A percentile compares a stretch with the other conserved stretches of the same genome.
These are phyloP conservation scores for Ilex paraguariensis DNA, from an alignment of 305 asterid species.

Conservation along the genomic window DNA sequence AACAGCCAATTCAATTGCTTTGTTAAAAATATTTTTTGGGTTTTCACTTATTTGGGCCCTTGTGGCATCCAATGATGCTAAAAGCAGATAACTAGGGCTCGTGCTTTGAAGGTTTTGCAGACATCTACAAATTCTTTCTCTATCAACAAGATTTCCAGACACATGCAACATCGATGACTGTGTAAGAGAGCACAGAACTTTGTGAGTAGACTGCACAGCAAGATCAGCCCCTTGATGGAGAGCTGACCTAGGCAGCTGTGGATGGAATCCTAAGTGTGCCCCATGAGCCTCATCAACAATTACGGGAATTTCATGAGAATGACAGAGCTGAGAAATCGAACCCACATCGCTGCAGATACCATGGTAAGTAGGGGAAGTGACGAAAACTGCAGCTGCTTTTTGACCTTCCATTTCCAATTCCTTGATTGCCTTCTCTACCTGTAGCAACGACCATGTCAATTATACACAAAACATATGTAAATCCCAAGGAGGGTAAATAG, in stretches of 20 bases:
- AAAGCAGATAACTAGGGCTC: constrained; percentile 53
- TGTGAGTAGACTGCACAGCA: constrained; percentile 51
- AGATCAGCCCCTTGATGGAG: constrained; percentile 48
- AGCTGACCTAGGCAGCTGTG: constrained; percentile 35
- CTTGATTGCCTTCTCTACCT: constrained; percentile 39
- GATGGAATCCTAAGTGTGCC: constrained; percentile 52
- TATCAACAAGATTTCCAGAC: constrained; percentile 34
- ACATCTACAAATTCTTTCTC: constrained; percentile 41
- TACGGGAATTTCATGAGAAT: constrained; percentile 30
- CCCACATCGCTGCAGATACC: constrained; percentile 42
- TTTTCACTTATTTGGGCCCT: constrained; percentile 41
- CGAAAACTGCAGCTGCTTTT: constrained; percentile 34
- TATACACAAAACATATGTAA: background rate
- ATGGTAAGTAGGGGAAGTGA: constrained; percentile 49
- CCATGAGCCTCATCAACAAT: constrained; percentile 61
- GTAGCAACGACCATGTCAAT: constrained; percentile 5
- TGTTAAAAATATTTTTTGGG: constrained; percentile 16
- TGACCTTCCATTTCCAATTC: constrained; percentile 33
- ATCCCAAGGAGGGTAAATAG: too few relatives aligned
- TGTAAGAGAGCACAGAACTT: constrained; percentile 44
- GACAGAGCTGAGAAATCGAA: constrained; percentile 37
- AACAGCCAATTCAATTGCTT: constrained; percentile 28
- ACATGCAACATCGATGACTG: constrained; percentile 56
- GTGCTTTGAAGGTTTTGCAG: constrained; percentile 52
- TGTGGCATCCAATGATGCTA: constrained; percentile 57